Conservation (phyloP, 371 early-diverging fungal genomes). For the Coemansia sp. region DNA sequence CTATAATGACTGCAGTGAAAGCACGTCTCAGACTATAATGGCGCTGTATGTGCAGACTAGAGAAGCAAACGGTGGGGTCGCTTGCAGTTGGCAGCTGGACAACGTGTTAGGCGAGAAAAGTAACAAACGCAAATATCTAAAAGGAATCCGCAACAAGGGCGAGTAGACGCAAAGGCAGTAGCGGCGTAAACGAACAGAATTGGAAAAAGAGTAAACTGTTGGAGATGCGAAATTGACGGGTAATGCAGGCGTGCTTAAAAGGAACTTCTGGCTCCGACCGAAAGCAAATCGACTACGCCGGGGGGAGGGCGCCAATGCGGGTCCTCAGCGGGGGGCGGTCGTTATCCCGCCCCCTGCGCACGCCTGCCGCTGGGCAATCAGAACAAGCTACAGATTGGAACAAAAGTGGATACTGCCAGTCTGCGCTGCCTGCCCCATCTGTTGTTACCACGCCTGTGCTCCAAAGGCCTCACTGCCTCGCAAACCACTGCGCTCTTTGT, state of each 20-base stretch:
- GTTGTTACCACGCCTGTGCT: background rate
- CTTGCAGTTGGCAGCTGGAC: background rate
- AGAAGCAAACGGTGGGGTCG: background rate
- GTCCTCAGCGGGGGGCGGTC: constrained; percentile 5
- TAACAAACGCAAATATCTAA: constrained; percentile 1
- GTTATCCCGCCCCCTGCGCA: background rate
- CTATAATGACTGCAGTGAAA: background rate
- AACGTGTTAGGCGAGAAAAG: background rate
- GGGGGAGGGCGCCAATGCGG: constrained; percentile 5
- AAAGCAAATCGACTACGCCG: constrained; percentile 17
- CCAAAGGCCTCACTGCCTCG: background rate
- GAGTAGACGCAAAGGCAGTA: constrained; percentile 4
- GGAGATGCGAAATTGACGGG: constrained; percentile 46
- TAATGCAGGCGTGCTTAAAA: constrained; percentile 52
- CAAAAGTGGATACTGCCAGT: background rate
- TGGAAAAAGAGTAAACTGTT: constrained; percentile 28
- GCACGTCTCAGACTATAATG: background rate
- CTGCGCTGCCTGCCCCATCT: background rate
- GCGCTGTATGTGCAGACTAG: background rate
- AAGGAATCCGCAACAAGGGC: background rate
- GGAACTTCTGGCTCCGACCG: constrained; percentile 48
- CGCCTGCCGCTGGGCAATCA: constrained; percentile 9
- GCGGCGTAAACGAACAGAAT: constrained; percentile 1
- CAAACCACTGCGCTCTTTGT: background rate
- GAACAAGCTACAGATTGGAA: constrained; percentile 5